These are phyloP conservation scores for Athelia psychrophila DNA, from an alignment of 1,284 basidiomycete genomes.

Conservation along the genomic window DNA sequence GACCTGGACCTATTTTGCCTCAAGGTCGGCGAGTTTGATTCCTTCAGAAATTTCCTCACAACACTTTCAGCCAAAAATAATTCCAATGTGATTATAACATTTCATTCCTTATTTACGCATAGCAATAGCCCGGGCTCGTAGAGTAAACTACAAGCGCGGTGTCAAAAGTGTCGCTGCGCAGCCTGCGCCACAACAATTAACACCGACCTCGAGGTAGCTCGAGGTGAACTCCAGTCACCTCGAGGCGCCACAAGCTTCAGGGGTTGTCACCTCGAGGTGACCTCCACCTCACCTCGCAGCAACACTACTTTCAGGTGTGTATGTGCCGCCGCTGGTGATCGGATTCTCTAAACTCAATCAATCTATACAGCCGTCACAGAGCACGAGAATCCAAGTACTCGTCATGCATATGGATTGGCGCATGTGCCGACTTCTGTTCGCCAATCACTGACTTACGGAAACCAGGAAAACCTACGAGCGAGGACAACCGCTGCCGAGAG, in stretches of 20 bases:
- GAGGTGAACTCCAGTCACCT: too few species aligned
- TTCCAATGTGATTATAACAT: too few species aligned
- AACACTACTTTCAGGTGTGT: background rate
- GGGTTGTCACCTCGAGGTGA: too few species aligned
- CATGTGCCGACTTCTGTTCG: constrained; percentile 32
- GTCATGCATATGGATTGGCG: constrained; percentile 35
- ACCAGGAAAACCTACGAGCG: background rate
- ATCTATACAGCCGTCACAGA: constrained; percentile 28
- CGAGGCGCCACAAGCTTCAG: too few species aligned
- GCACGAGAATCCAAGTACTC: constrained; percentile 36
- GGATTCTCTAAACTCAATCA: background rate
- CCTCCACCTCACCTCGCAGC: too few species aligned
- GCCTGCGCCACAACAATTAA: too few species aligned
- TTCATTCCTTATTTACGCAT: too few species aligned
- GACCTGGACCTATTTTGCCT: constrained; percentile 31
- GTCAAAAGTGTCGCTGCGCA: too few species aligned
- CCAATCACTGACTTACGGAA: constrained; percentile 19
- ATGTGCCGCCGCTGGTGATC: background rate
- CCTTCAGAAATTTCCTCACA: constrained; percentile 1
- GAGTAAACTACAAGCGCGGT: too few species aligned
- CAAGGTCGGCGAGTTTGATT: constrained; percentile 13
- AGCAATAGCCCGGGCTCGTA: too few species aligned
- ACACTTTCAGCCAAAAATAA: background rate
- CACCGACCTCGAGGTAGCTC: too few species aligned
- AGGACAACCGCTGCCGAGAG: constrained; percentile 17